A percentile compares a stretch with the other conserved stretches of the same genome.
phyloP scores from a whole-genome alignment of 371 early-diverging fungal genomes.

The Lichtheimia corymbifera region DNA sequence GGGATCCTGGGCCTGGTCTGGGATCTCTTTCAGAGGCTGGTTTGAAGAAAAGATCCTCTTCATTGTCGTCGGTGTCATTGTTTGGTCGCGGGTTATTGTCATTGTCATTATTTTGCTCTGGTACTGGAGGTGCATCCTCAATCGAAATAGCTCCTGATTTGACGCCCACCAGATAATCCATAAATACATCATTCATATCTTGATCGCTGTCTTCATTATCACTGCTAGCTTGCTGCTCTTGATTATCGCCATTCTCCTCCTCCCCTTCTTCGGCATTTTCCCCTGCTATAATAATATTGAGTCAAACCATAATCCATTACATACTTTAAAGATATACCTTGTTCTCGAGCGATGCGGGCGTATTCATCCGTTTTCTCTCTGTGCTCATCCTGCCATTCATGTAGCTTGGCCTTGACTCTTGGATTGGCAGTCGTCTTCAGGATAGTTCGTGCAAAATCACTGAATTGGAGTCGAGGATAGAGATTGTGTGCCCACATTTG shows the following conservation, averaged over 20 bases:
- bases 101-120: not conserved
- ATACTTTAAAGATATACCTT: not conserved
- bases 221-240: not conserved
- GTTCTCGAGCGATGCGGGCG: not conserved
- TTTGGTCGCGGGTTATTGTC: not conserved
- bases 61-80: not conserved
- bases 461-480: constrained; percentile 48
- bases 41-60: constrained; percentile 1
- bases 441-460: constrained; percentile 40
- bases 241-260: not conserved
- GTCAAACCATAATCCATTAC: not conserved
- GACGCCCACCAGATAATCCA: constrained; percentile 10
- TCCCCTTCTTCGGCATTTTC: not conserved
- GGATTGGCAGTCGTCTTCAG: constrained; percentile 37
- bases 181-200: constrained; percentile 9
- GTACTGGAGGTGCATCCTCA: not conserved
- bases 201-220: constrained; percentile 10
- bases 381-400: constrained; percentile 32
- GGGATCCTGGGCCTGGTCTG: too few relatives aligned
- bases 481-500: constrained; percentile 58
- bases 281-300: not conserved
- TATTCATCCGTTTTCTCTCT: constrained; percentile 14
- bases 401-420: constrained; percentile 27
- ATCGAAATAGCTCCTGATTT: not conserved
- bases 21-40: too few relatives aligned